A percentile compares a stretch with the other conserved stretches of the same genome.
Conservation (phyloP, 2,329 filamentous ascomycete species). For the Colletotrichum cordylinicola region DNA sequence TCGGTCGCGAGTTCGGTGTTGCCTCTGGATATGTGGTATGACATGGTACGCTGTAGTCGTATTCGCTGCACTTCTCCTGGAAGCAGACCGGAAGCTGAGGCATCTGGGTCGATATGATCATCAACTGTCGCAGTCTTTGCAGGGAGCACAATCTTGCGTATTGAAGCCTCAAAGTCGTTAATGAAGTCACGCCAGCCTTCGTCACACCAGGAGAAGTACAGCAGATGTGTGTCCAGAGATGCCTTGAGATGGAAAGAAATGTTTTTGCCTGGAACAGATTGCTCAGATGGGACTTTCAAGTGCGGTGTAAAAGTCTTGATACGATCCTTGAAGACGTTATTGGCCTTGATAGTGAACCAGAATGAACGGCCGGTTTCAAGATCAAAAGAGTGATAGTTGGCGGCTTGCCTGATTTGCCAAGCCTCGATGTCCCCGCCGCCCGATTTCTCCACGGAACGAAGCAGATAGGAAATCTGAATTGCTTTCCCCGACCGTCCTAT, state of each 20-base stretch:
- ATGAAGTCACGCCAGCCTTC: not conserved
- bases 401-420: not conserved
- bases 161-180: not conserved
- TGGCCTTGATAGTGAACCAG: not conserved
- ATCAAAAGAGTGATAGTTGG: not conserved
- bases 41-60: not conserved
- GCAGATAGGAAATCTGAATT: not conserved
- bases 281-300: too few species aligned
- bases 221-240: not conserved
- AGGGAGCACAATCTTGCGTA: not conserved
- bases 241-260: not conserved
- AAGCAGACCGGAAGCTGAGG: too few species aligned
- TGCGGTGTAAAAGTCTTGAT: not conserved
- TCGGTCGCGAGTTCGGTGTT: not conserved
- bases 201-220: not conserved
- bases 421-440: not conserved
- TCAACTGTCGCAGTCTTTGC: not conserved
- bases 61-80: not conserved
- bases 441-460: not conserved
- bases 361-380: not conserved
- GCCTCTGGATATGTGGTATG: fast-evolving
- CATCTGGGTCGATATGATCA: not conserved
- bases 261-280: too few species aligned
- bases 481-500: not conserved
- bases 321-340: not conserved